Evolutionary conservation across 306 rosid genomes (phyloP).

Genomic region (Cucurbita argyrosperma): DNA sequence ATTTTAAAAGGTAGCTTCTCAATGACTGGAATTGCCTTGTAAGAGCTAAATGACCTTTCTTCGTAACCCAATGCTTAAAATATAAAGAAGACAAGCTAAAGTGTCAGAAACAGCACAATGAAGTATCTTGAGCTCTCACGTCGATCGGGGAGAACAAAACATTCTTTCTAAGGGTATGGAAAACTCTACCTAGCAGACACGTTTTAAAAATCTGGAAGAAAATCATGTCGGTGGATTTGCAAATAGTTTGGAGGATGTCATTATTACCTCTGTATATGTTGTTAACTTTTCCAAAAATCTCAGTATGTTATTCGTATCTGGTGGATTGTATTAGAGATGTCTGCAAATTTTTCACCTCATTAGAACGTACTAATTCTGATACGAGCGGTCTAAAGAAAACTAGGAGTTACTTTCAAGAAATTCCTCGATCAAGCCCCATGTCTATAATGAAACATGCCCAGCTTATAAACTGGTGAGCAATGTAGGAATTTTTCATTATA

Average conservation of each 20-base stretch:
- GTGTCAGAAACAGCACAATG: neutral
- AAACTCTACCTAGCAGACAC: no score
- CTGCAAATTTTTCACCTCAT: slow-evolving; percentile 19
- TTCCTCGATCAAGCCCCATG: neutral
- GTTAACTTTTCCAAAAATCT: slow-evolving; percentile 75
- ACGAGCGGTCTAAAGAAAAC: neutral
- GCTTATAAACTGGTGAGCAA: neutral
- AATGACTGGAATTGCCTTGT: slow-evolving; percentile 73
- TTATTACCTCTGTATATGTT: slow-evolving; percentile 72
- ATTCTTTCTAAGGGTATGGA: no score
- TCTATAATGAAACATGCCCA: neutral
- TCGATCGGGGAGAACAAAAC: no score
- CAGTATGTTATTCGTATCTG: slow-evolving; percentile 70
- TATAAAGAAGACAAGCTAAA: slow-evolving; percentile 15
- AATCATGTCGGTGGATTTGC: neutral
- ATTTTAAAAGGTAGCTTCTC: slow-evolving; percentile 74
- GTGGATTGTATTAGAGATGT: slow-evolving; percentile 53
- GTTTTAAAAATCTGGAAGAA: no score
- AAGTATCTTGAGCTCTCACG: no score
- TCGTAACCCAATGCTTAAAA: slow-evolving; percentile 80
- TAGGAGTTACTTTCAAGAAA: neutral
- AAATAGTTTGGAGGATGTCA: neutral
- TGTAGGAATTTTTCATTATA: no score
- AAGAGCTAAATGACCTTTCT: slow-evolving; percentile 83
- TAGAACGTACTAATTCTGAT: slow-evolving; percentile 4